phyloP scores from a whole-genome alignment of 2,329 filamentous ascomycete genomes.

The Fusarium tjaetaba region DNA sequence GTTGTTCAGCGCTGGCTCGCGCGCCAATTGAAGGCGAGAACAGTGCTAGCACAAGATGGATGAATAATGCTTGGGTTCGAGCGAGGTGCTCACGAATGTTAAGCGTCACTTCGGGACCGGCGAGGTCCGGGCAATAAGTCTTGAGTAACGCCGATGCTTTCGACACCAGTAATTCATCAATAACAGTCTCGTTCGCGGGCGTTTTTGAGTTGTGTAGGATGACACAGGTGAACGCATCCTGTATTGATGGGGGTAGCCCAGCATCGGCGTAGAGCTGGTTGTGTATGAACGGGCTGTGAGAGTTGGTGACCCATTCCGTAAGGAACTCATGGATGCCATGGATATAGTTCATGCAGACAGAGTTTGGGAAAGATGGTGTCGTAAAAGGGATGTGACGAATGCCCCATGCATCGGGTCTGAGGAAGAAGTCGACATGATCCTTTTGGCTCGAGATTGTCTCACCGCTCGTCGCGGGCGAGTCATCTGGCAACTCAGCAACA shows the following conservation, averaged over 20 bases:
- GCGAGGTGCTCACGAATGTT: conserved; percentile 2
- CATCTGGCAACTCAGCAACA: not conserved
- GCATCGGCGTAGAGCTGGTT: conserved; percentile 9
- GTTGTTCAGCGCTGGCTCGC: not conserved
- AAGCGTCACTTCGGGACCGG: not conserved
- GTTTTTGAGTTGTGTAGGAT: not conserved
- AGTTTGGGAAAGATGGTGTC: not conserved
- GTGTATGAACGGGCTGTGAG: conserved; percentile 12
- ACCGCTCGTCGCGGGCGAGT: not conserved
- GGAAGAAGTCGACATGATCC: not conserved
- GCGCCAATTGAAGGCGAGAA: not conserved
- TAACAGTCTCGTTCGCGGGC: not conserved
- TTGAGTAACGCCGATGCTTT: not conserved
- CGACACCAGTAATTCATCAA: not conserved
- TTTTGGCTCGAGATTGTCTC: not conserved
- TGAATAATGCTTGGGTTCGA: not conserved
- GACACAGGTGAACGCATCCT: conserved; percentile 5
- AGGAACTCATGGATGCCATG: not conserved
- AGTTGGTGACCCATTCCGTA: not conserved
- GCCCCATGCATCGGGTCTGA: not conserved
- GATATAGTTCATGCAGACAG: conserved; percentile 6
- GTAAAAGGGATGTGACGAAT: conserved; percentile 4
- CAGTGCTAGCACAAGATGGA: not conserved
- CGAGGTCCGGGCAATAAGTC: accelerated
- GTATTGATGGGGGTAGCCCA: not conserved